Evolutionary conservation across 305 asterid genomes (phyloP), one percentile per base, ranked within the genome.

Genomic region (Rubia peregrina): DNA sequence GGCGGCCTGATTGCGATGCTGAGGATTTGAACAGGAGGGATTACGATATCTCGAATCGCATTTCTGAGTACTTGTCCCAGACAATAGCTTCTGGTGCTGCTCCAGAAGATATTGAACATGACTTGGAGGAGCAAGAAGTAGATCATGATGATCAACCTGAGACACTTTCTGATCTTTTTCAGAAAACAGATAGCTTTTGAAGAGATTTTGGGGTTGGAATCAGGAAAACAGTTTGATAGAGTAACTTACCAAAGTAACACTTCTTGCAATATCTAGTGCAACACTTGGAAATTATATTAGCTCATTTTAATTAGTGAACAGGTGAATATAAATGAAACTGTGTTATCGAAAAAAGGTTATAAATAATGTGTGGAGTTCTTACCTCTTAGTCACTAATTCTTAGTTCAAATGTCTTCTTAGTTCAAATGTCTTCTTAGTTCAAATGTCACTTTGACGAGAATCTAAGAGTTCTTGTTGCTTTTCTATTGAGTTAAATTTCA

Each of bases 91-190:
- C 57, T 0, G 61, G 61, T 6, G 77, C 51, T 65, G 73, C 51
- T 46, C 51, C 17, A 24, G 88, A 74, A 41, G 86, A 74, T 40
- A 61, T 51, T 60, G 60, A 8, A 16, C 76, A 64, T 57, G 77
- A 73, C 19, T 41, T 53, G 24, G 71, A 75, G 44, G 75, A 48
- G 48, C 59, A 72, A n/a, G 68, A 64, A n/a, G n/a, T n/a, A 64
- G 51, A 64, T 22, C 65, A 60, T 26, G 21, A 49, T 51, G 38
- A 30, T 48, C 80, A 74, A 70, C 67, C 30, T 4, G 85, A 84
- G 61, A 85, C 95, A 36, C 90, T 83, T 71, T 74, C 78, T 10
- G 83, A 91, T 30, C 77, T 89, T 61, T 84, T 91, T 75, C 86
- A 60, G 41, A 89, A 71, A 81, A 79, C 91, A 1, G 74, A 8